Base-by-base conservation (phyloP, 768 basidiomycete genomes). In the Gloeopeniophorella convolvens region DNA sequence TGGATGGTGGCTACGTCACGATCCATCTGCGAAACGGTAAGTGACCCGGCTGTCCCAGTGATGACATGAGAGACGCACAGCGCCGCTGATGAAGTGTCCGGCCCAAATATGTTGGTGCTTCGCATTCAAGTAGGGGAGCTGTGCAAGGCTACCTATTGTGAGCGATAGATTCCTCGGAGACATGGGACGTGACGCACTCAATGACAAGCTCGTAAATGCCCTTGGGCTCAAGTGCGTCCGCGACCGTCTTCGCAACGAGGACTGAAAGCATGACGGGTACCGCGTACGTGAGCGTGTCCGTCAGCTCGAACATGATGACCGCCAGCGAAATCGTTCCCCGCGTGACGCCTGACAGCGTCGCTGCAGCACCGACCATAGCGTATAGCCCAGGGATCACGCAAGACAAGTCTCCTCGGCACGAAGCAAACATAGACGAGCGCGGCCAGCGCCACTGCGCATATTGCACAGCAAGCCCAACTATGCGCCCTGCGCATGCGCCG, bases 191-290 rank as follows among this genome's bases (percentile, higher is more conserved):
- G 8, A 61, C 74, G 35, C 48, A 83, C 72, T 93, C 90, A 48
- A 97, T 98, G 50, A 91, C 91, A 31, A 98, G 78, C 65, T 99
- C 96, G 63, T 97, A 99, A 48, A 99, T 97, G 8, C 93, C 93
- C 62, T 93, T 91, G 2, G 89, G 89, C 64, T 94, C 88, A 48
- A 96, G 65, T 1, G 82, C 82, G 63, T 94, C 91, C 7, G 90
- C 91, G 0, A 90, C 79, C 0, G 89, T 91, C 71, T 94, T 95
- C 20, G 89, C 89, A 15, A 93, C 85, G 18, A 98, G 77, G 13
- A 99, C 79, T 13, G 82, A 72, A 35, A 94, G 67, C 90, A 93
- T 93, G 50, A 93, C 81, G 13, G 91, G 91, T 6, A 90, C 86
- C 11, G 82, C 85, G 67, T 98, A 98, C 2, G 89, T 92, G 57